Percentiles rank a stretch among this genome's conserved stretches.
These are phyloP conservation scores for Russula vinacea DNA, from an alignment of 768 basidiomycete species.

Conservation along the genomic window DNA sequence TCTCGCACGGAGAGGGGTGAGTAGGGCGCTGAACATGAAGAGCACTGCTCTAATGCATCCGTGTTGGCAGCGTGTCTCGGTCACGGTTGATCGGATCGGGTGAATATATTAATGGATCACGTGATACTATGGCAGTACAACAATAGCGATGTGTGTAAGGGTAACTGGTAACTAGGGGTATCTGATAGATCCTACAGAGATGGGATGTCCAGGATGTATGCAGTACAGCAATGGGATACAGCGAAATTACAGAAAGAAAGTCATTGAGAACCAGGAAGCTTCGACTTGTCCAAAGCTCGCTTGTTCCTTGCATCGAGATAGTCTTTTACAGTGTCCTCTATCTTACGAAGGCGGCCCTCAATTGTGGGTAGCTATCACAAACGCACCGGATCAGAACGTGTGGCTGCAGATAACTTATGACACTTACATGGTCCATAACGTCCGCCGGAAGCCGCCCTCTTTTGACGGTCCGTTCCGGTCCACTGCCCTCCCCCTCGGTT, in stretches of 20 bases:
- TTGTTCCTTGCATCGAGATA: slow-evolving; percentile 26
- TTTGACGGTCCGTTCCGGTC: slow-evolving; percentile 20
- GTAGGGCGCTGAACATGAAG: slow-evolving; percentile 37
- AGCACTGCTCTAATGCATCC: slow-evolving; percentile 19
- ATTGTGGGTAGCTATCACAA: slow-evolving; percentile 22
- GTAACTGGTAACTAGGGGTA: slow-evolving; percentile 20
- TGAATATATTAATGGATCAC: slow-evolving; percentile 1
- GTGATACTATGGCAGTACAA: slow-evolving; percentile 6
- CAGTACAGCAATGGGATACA: slow-evolving; percentile 25
- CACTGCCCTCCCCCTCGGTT: slow-evolving; percentile 7
- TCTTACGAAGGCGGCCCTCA: slow-evolving; percentile 26
- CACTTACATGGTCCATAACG: slow-evolving; percentile 26
- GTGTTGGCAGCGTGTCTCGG: not conserved
- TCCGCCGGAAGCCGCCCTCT: slow-evolving; percentile 23
- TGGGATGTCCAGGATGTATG: slow-evolving; percentile 7
- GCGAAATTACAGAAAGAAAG: slow-evolving; percentile 10
- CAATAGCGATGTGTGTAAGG: slow-evolving; percentile 7
- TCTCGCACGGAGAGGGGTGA: slow-evolving; percentile 39
- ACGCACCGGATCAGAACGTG: slow-evolving; percentile 2
- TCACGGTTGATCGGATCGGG: not conserved
- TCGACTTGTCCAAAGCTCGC: slow-evolving; percentile 27
- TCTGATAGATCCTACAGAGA: slow-evolving; percentile 21
- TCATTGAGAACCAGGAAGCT: slow-evolving; percentile 17
- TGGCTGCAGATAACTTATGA: not conserved
- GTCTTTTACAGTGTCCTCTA: slow-evolving; percentile 23